phyloP scores from a whole-genome alignment of 2,329 filamentous ascomycete genomes.

The Sclerotiophoma versabilis region DNA sequence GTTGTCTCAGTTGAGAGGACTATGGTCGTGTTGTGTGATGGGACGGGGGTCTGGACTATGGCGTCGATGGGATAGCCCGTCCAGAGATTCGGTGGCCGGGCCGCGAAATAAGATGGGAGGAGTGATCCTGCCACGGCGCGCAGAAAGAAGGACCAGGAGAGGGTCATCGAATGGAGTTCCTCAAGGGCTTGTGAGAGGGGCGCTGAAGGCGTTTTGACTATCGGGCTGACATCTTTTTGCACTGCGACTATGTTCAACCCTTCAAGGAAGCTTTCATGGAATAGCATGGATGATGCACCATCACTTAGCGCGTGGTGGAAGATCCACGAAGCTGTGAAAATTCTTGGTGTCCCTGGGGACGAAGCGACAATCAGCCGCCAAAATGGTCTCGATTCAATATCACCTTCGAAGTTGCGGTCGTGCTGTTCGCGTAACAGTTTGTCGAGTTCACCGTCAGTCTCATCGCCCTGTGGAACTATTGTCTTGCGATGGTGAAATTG shows the following conservation, averaged over 20 bases:
- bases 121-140: conserved; percentile 44
- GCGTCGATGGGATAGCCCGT: background rate
- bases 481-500: conserved; percentile 38
- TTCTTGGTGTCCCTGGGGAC: conserved; percentile 4
- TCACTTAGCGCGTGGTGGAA: conserved; percentile 60
- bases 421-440: conserved; percentile 52
- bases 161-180: conserved; percentile 48
- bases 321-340: conserved; percentile 56
- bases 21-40: conserved; percentile 30
- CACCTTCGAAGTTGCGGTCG: conserved; percentile 47
- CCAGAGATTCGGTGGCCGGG: background rate
- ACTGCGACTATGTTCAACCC: conserved; percentile 35
- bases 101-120: conserved; percentile 18
- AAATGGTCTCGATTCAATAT: conserved; percentile 42
- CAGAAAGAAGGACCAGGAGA: conserved; percentile 48
- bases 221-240: background rate
- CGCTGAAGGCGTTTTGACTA: conserved; percentile 21
- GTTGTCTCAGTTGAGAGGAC: conserved; percentile 43
- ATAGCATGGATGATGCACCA: conserved; percentile 54
- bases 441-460: conserved; percentile 53
- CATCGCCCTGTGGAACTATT: conserved; percentile 23
- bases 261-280: conserved; percentile 53
- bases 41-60: background rate
- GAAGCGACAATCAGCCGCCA: conserved; percentile 53
- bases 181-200: conserved; percentile 53